Conservation (phyloP, 2,329 filamentous ascomycete genomes). For the Colletotrichum liriopes region DNA sequence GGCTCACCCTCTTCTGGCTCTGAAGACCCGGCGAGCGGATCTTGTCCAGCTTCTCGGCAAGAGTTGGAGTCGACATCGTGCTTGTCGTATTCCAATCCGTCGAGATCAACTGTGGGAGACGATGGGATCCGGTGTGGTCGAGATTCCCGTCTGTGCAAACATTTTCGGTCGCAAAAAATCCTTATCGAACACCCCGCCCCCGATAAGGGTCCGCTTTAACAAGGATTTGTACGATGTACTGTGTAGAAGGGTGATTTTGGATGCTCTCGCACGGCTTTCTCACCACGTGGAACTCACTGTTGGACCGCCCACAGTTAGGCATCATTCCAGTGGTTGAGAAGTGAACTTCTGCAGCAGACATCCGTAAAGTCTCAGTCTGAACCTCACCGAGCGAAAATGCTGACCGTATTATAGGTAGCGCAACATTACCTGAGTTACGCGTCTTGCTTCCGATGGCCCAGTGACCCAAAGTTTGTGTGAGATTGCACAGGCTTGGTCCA, state of each 20-base stretch:
- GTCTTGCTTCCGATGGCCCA: too few relatives aligned
- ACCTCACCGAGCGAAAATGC: background rate
- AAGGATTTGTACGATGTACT: background rate
- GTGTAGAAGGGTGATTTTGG: background rate
- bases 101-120: conserved; percentile 39
- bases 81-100: conserved; percentile 44
- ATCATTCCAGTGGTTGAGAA: background rate
- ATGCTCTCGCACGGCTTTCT: background rate
- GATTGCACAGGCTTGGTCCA: too few relatives aligned
- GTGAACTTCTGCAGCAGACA: too few relatives aligned
- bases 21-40: conserved; percentile 97
- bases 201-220: conserved; percentile 38
- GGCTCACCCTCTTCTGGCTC: conserved; percentile 87
- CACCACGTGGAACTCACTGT: background rate
- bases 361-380: background rate
- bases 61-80: conserved; percentile 65
- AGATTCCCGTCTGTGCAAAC: conserved; percentile 32
- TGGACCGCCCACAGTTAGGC: background rate
- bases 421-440: too few relatives aligned
- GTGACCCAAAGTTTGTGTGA: too few relatives aligned
- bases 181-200: conserved; percentile 44
- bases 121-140: conserved; percentile 24
- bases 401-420: background rate
- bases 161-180: conserved; percentile 43
- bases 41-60: conserved; percentile 96